Percentiles rank a stretch among this genome's conserved stretches.
phyloP scores from a whole-genome alignment of 176 grass and related monocot species.

The Panicum miliaceum region DNA sequence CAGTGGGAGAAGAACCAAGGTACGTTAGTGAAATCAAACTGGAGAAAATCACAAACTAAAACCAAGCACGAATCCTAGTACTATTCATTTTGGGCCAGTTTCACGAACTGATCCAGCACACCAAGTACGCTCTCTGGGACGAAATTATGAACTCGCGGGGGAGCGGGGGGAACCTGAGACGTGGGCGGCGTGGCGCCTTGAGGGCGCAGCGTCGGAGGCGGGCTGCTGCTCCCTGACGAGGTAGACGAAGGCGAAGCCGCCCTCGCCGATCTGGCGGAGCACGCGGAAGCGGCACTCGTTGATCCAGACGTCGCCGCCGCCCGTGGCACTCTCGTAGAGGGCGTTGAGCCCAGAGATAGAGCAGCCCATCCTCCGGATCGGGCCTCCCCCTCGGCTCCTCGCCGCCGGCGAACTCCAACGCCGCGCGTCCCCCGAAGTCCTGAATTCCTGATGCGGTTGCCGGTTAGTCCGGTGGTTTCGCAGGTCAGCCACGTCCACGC shows the following conservation, averaged over 20 bases:
- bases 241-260: slow-evolving; percentile 94
- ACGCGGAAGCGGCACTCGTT: slow-evolving; percentile 90
- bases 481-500: slow-evolving; percentile 15
- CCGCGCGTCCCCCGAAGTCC: background rate
- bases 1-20: background rate
- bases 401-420: slow-evolving; percentile 40
- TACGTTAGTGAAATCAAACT: background rate
- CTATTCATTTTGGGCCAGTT: background rate
- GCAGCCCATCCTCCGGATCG: slow-evolving; percentile 67
- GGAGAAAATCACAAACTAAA: background rate
- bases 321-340: slow-evolving; percentile 72
- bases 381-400: background rate
- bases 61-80: background rate
- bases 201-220: slow-evolving; percentile 38
- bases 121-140: background rate
- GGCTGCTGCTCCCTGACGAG: slow-evolving; percentile 78
- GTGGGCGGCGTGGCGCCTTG: slow-evolving; percentile 53
- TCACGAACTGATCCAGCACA: background rate
- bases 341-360: slow-evolving; percentile 87
- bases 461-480: background rate
- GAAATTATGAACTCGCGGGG: background rate
- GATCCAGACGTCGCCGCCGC: slow-evolving; percentile 93
- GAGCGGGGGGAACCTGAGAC: slow-evolving; percentile 58
- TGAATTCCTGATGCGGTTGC: background rate
- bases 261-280: slow-evolving; percentile 90